phyloP scores from a whole-genome alignment of 2,329 filamentous ascomycete genomes.

The Colletotrichum cereale region DNA sequence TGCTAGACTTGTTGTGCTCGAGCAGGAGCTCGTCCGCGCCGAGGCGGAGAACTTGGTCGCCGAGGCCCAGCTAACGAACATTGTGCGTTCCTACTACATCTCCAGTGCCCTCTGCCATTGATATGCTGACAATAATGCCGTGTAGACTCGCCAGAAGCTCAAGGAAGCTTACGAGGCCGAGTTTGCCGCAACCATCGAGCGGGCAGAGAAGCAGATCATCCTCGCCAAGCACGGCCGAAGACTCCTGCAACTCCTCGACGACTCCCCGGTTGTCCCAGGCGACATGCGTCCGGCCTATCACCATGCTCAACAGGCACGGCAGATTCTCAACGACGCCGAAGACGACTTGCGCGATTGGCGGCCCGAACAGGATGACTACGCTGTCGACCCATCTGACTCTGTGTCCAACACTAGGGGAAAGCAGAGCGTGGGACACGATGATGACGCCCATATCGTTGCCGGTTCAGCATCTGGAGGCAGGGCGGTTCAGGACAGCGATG shows the following conservation, averaged over 20 bases:
- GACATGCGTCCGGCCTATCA: slow-evolving; percentile 79
- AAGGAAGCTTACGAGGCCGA: slow-evolving; percentile 94
- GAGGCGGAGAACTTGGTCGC: slow-evolving; percentile 97
- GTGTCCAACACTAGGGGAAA: slow-evolving; percentile 25
- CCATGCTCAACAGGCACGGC: slow-evolving; percentile 75
- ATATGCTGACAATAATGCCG: not conserved
- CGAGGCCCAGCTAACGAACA: slow-evolving; percentile 95
- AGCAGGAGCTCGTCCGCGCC: slow-evolving; percentile 95
- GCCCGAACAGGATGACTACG: slow-evolving; percentile 54
- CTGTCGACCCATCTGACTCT: slow-evolving; percentile 19
- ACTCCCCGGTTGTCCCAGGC: slow-evolving; percentile 89
- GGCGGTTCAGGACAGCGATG: not conserved
- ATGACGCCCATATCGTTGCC: slow-evolving; percentile 30
- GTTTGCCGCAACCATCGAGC: slow-evolving; percentile 91
- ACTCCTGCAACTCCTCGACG: slow-evolving; percentile 87
- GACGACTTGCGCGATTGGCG: slow-evolving; percentile 86
- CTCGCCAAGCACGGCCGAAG: slow-evolving; percentile 91
- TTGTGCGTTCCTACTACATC: slow-evolving; percentile 69
- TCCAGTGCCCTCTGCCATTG: not conserved
- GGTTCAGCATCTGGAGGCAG: slow-evolving; percentile 9
- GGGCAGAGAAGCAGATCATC: slow-evolving; percentile 96
- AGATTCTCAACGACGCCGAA: slow-evolving; percentile 93
- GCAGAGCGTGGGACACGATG: slow-evolving; percentile 21
- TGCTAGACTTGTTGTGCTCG: slow-evolving; percentile 82
- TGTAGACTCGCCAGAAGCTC: slow-evolving; percentile 90